Conservation (phyloP, 257 asterid species). For the Nicotiana tomentosiformis region DNA sequence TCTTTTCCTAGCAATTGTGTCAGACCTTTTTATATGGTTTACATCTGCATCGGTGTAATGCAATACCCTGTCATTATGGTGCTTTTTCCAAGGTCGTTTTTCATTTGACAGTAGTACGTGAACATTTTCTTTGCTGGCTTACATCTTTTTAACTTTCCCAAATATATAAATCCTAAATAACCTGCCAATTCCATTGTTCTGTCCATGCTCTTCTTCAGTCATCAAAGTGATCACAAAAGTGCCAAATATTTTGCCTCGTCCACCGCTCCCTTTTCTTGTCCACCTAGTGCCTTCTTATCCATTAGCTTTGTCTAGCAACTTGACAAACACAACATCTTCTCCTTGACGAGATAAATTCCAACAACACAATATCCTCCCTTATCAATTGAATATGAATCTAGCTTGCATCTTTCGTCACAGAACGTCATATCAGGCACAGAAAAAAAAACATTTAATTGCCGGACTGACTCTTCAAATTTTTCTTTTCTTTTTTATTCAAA, state of each 20-base stretch:
- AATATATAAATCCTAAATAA: neutral
- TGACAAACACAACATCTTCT: neutral
- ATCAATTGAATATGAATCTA: neutral
- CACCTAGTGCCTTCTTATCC: neutral
- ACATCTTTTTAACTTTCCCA: neutral
- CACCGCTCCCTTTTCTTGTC: neutral
- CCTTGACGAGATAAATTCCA: no score
- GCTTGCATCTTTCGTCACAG: neutral
- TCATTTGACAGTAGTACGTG: neutral
- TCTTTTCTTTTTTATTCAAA: neutral
- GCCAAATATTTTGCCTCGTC: neutral
- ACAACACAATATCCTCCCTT: neutral
- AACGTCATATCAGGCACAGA: no score
- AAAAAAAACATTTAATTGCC: no score
- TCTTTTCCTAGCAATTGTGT: neutral
- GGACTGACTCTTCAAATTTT: no score
- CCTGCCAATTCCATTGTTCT: neutral
- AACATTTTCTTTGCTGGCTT: neutral
- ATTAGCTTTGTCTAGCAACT: neutral
- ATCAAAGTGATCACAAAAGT: no score
- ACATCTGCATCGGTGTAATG: neutral
- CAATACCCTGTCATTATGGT: neutral
- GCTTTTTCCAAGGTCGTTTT: neutral
- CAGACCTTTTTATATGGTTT: neutral
- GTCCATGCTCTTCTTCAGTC: neutral